Evolutionary conservation across 2,329 filamentous ascomycete genomes (phyloP).

Genomic region (Didymella segeticola): DNA sequence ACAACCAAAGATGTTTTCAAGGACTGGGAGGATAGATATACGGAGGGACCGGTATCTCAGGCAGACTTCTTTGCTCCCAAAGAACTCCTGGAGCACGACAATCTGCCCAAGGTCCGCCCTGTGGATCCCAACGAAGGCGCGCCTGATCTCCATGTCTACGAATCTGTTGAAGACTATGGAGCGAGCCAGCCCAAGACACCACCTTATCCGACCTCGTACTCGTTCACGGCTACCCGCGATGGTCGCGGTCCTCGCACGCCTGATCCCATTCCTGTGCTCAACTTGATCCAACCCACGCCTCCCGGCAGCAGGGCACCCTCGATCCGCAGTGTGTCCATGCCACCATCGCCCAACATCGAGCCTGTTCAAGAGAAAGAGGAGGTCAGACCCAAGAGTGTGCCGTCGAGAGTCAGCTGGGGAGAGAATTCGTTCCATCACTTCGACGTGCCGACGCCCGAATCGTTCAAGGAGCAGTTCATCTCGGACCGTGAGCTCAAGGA

Average conservation of each 20-base stretch:
- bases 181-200: slow-evolving; percentile 35
- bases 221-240: slow-evolving; percentile 51
- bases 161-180: slow-evolving; percentile 49
- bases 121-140: slow-evolving; percentile 54
- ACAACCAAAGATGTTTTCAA: slow-evolving; percentile 51
- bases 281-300: slow-evolving; percentile 65
- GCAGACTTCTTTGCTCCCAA: slow-evolving; percentile 57
- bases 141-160: slow-evolving; percentile 52
- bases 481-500: slow-evolving; percentile 39
- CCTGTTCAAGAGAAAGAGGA: slow-evolving; percentile 35
- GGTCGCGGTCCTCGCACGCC: slow-evolving; percentile 42
- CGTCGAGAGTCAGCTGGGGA: slow-evolving; percentile 56
- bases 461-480: slow-evolving; percentile 48
- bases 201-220: slow-evolving; percentile 48
- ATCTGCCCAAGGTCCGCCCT: slow-evolving; percentile 43
- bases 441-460: slow-evolving; percentile 55
- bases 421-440: slow-evolving; percentile 56
- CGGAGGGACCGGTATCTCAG: slow-evolving; percentile 47
- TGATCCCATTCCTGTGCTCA: slow-evolving; percentile 61
- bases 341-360: slow-evolving; percentile 44
- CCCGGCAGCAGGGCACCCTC: slow-evolving; percentile 57
- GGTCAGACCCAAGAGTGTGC: slow-evolving; percentile 34
- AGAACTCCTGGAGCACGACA: slow-evolving; percentile 50
- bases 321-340: slow-evolving; percentile 44
- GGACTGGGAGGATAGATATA: slow-evolving; percentile 54